Percentiles rank a stretch among this genome's conserved stretches.
Evolutionary conservation across 306 rosid genomes (phyloP).

Genomic region (Castanospermum australe): DNA sequence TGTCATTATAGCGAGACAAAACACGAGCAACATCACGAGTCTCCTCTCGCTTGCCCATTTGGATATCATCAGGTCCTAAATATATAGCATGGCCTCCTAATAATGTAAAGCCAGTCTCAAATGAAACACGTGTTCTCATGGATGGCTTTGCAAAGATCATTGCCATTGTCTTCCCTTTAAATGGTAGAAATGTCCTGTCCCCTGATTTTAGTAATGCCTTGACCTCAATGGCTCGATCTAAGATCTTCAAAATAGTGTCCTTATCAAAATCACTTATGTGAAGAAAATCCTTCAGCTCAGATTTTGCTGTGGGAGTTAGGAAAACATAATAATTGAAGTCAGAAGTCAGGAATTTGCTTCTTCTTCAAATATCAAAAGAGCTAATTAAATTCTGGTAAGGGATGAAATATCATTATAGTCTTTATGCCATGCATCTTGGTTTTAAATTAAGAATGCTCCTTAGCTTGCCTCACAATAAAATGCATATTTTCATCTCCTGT

Average conservation of each 20-base stretch:
- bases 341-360: not conserved
- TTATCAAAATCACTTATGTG: slow-evolving; percentile 83
- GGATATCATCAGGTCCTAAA: slow-evolving; percentile 92
- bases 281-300: slow-evolving; percentile 71
- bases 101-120: slow-evolving; percentile 85
- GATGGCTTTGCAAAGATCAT: slow-evolving; percentile 98
- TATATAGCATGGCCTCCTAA: slow-evolving; percentile 93
- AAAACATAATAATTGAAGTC: not conserved
- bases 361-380: not conserved
- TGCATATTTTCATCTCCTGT: too few relatives aligned
- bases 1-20: slow-evolving; percentile 79
- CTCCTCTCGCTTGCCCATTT: slow-evolving; percentile 98
- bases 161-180: slow-evolving; percentile 90
- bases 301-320: slow-evolving; percentile 39
- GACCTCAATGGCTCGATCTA: slow-evolving; percentile 79
- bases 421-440: not conserved
- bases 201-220: slow-evolving; percentile 84
- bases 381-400: not conserved
- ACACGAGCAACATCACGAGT: slow-evolving; percentile 94
- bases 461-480: too few relatives aligned
- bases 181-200: slow-evolving; percentile 76
- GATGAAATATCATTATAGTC: not conserved
- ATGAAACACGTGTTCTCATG: slow-evolving; percentile 93
- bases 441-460: not conserved
- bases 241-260: slow-evolving; percentile 69